Evolutionary conservation across 2,329 filamentous ascomycete species (phyloP), one percentile per base, ranked within the genome.

Genomic region (Sclerotinia spermophila): DNA sequence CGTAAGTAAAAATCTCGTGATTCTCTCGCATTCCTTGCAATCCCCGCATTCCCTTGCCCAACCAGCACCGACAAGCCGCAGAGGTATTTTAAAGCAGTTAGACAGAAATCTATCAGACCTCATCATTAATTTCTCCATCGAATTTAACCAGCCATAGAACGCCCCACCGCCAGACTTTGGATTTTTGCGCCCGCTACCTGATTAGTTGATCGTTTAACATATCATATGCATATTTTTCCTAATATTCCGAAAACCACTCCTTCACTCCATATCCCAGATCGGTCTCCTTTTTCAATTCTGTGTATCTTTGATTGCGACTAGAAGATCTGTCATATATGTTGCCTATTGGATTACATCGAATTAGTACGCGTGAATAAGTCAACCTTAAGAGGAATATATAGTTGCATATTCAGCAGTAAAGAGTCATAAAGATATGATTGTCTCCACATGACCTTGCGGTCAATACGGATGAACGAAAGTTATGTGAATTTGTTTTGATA

Each of bases 391-490:
- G 48, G 71, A 68, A 72, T 65, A 11, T 72, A 70, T 17, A 73
- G 71, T 69, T 40, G 71, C 42, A 24, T 5, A 33, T 17, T 30
- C 15, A 55, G 15, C 21, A 56, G 30, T 60, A 69, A 72, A 73
- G n/a, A 73, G 76, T 84, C 82, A 85, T 82, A 82, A 82, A 83
- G 15, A 55, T 81, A 81, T 82, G 84, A 80, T 75, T 83, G 69
- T 86, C 83, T 97, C 94, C 93, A 88, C 94, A 97, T 85, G 87
- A 93, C 92, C 87, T 87, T 89, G 84, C 87, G 86, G 90, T 92
- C 91, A 88, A 90, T 96, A 87, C 93, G 93, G 96, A 95, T 95
- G 96, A 99, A 99, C 96, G 96, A 99, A 99, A 99, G 96, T 98
- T 98, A 97, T 92, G 84, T 84, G 83, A 85, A 87, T 86, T 74